A percentile compares a stretch with the other conserved stretches of the same genome.
These are phyloP conservation scores for Pestalotiopsis sp. DNA, from an alignment of 2,329 filamentous ascomycete genomes.

Conservation along the genomic window DNA sequence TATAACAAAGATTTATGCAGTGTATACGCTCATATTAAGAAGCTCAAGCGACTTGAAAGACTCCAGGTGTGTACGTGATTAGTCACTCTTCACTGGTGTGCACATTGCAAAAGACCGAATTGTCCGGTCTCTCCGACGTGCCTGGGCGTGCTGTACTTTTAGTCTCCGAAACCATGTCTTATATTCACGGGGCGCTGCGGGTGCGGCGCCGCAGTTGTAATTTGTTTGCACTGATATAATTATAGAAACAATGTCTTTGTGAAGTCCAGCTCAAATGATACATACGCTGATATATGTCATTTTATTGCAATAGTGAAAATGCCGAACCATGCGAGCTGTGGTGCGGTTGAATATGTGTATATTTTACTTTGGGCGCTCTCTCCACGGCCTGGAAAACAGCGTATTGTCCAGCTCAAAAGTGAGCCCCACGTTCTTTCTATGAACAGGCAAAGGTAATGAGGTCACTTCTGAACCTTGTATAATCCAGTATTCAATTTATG, in stretches of 20 bases:
- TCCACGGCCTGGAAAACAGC: background rate
- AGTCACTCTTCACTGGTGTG: background rate
- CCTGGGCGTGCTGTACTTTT: background rate
- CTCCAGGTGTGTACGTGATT: background rate
- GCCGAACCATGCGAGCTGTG: no score
- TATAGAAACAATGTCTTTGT: no score
- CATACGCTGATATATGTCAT: no score
- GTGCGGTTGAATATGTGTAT: no score
- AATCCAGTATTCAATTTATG: background rate
- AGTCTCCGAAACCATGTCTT: background rate
- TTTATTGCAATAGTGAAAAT: no score
- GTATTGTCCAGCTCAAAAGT: background rate
- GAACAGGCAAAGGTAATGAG: background rate
- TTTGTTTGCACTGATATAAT: background rate
- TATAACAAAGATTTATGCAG: no score
- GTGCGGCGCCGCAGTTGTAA: background rate
- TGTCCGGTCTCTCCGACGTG: background rate
- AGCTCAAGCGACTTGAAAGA: background rate
- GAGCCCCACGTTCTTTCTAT: background rate
- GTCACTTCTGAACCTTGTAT: background rate
- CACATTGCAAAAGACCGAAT: background rate
- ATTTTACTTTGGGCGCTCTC: no score
- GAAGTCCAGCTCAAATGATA: no score
- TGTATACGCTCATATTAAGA: no score
- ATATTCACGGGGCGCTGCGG: background rate